Conservation (phyloP, 163 green algal species). For the Chloromonas sp. region DNA sequence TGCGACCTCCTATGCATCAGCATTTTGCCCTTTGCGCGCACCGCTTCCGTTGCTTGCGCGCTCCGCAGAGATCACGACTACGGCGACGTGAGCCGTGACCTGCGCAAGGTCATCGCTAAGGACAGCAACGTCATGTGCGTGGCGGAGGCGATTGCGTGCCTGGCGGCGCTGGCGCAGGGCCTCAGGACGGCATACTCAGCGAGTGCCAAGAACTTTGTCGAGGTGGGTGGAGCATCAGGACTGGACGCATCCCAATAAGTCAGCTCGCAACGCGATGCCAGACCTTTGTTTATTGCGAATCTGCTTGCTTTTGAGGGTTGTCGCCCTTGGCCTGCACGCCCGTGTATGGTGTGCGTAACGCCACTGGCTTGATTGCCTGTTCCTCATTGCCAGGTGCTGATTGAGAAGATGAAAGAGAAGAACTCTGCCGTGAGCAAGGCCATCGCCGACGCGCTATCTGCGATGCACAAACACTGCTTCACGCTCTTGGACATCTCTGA, state of each 20-base stretch:
- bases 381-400: slow-evolving; percentile 33
- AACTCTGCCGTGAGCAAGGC: slow-evolving; percentile 54
- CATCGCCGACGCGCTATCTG: slow-evolving; percentile 36
- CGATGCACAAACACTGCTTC: slow-evolving; percentile 70
- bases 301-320: too few species aligned
- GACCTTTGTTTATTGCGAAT: too few species aligned
- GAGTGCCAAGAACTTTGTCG: slow-evolving; percentile 29
- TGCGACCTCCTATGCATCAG: too few species aligned
- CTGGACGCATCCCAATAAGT: too few species aligned
- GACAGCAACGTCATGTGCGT: slow-evolving; percentile 60
- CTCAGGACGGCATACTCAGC: slow-evolving; percentile 61
- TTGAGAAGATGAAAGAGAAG: slow-evolving; percentile 95
- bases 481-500: slow-evolving; percentile 69
- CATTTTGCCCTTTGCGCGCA: too few species aligned
- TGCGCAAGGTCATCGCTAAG: slow-evolving; percentile 82
- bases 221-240: background rate
- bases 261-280: too few species aligned
- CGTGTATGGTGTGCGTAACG: too few species aligned
- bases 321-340: too few species aligned
- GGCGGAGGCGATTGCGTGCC: slow-evolving; percentile 66
- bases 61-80: slow-evolving; percentile 63
- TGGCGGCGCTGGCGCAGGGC: slow-evolving; percentile 59
- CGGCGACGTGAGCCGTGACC: slow-evolving; percentile 64
- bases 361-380: too few species aligned
- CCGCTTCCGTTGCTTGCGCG: too few species aligned